Base-by-base conservation (phyloP, 2,329 filamentous ascomycete genomes). In the Hypoxylon rubiginosum region DNA sequence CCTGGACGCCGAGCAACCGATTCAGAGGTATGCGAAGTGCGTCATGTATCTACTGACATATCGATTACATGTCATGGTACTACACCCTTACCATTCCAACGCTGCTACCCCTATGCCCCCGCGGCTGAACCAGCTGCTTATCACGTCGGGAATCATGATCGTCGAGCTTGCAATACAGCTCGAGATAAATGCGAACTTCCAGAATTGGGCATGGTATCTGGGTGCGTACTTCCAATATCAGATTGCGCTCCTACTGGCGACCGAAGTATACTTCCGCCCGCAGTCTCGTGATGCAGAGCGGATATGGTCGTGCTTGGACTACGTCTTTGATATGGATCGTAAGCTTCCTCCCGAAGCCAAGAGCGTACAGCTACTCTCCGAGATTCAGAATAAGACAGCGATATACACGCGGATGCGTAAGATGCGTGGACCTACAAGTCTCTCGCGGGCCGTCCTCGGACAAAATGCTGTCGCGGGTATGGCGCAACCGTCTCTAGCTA, bases 181-280 rank as follows among this genome's bases (percentile, higher is more conserved):
- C 4, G 83, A 84, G 64, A 83, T 79, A 4, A 79, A 80, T 59
- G 75, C 74, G 0, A 63, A 74, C 4, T 84, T 92, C 39, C 77
- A 79, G 1, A 79, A 79, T 1, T 94, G 91, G 90, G 78, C 82
- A 1, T 94, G 92, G 92, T 93, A 93, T 71, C 73, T 81, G 11
- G 90, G 91, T 4, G 90, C 91, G 5, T 86, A 91, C 68, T 89
- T 92, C 66, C 91, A 93, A 74, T 92, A 90, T 75, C 91, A 93
- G 73, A 84, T 86, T 4, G 90, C 91, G 0, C 82, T 94, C 32
- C 82, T 94, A 0, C 81, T 94, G 21, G 82, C 92, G 6, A 85
- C 88, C 21, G 91, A 94, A 74, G 79, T 92, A 3, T 91, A 88
- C 74, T 84, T 85, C 50, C 83, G 84, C 43, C 86, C 88, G 0